phyloP scores from a whole-genome alignment of 805 yeast genomes.

The Candida sanyiensis region DNA sequence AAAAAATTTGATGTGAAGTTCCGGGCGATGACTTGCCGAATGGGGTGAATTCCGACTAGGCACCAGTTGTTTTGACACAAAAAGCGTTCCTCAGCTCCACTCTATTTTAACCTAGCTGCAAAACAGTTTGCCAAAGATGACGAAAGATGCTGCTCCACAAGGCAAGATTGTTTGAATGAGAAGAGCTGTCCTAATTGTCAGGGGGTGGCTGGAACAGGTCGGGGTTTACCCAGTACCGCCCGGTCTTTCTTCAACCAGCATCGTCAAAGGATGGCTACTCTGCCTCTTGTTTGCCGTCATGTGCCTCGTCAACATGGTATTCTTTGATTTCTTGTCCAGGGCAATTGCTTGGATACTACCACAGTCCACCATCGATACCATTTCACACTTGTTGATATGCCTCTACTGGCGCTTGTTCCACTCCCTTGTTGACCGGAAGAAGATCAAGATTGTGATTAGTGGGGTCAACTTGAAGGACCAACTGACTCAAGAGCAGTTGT shows the following conservation, averaged over 20 bases:
- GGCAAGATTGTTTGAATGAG: background rate
- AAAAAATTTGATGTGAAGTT: constrained; percentile 6
- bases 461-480: constrained; percentile 24
- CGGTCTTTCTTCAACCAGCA: constrained; percentile 13
- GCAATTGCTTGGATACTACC: constrained; percentile 4
- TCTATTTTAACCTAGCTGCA: too few relatives aligned
- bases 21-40: background rate
- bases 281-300: constrained; percentile 10
- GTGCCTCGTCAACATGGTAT: constrained; percentile 6
- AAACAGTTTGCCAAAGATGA: too few relatives aligned
- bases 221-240: constrained; percentile 22
- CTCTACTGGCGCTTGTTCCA: constrained; percentile 7
- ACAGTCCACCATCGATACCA: constrained; percentile 4
- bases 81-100: too few relatives aligned
- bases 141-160: too few relatives aligned
- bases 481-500: constrained; percentile 21
- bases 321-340: constrained; percentile 1
- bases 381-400: constrained; percentile 1
- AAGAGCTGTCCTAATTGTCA: background rate
- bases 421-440: constrained; percentile 21
- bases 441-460: constrained; percentile 24
- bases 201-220: constrained; percentile 17
- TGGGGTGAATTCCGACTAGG: background rate
- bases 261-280: constrained; percentile 19
- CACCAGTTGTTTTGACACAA: constrained; percentile 5